These are phyloP conservation scores for Penicillium sp. DNA, from an alignment of 2,329 filamentous ascomycete species.

Conservation along the genomic window DNA sequence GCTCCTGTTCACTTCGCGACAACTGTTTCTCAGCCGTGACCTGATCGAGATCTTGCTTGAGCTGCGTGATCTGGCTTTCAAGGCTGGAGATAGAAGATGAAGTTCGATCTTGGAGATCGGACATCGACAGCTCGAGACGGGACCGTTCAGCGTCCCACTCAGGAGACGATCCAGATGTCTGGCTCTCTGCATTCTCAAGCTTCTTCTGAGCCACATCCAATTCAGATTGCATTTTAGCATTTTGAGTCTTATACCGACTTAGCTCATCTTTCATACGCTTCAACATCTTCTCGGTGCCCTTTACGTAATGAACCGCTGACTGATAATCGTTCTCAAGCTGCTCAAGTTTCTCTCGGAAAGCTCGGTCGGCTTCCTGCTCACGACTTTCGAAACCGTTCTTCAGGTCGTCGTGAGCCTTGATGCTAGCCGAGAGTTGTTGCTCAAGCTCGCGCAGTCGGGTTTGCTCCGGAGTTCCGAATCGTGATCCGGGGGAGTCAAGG, in stretches of 20 bases:
- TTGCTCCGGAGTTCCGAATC: slow-evolving; percentile 76
- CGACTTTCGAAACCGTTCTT: slow-evolving; percentile 74
- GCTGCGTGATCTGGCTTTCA: slow-evolving; percentile 66
- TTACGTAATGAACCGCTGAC: slow-evolving; percentile 95
- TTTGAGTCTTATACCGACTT: slow-evolving; percentile 85
- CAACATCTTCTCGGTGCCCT: slow-evolving; percentile 98
- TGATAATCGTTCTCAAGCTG: slow-evolving; percentile 97
- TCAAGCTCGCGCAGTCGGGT: slow-evolving; percentile 80
- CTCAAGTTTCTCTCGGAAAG: slow-evolving; percentile 88
- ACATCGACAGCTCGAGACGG: slow-evolving; percentile 66
- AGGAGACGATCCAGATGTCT: slow-evolving; percentile 47
- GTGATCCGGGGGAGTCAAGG: slow-evolving; percentile 70
- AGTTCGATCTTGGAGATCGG: slow-evolving; percentile 67
- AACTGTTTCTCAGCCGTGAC: slow-evolving; percentile 69
- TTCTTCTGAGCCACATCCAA: slow-evolving; percentile 66
- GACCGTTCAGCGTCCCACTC: slow-evolving; percentile 76
- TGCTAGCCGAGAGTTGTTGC: slow-evolving; percentile 74
- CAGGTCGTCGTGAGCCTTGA: slow-evolving; percentile 81
- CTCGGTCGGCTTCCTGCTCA: slow-evolving; percentile 80
- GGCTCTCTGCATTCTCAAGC: slow-evolving; percentile 41
- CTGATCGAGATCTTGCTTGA: slow-evolving; percentile 68
- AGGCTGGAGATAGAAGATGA: slow-evolving; percentile 64
- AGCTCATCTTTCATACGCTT: slow-evolving; percentile 98
- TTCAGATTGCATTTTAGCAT: slow-evolving; percentile 77
- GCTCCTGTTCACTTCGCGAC: slow-evolving; percentile 57